Evolutionary conservation across 768 basidiomycete genomes (phyloP).

Genomic region (Mycena filopes): DNA sequence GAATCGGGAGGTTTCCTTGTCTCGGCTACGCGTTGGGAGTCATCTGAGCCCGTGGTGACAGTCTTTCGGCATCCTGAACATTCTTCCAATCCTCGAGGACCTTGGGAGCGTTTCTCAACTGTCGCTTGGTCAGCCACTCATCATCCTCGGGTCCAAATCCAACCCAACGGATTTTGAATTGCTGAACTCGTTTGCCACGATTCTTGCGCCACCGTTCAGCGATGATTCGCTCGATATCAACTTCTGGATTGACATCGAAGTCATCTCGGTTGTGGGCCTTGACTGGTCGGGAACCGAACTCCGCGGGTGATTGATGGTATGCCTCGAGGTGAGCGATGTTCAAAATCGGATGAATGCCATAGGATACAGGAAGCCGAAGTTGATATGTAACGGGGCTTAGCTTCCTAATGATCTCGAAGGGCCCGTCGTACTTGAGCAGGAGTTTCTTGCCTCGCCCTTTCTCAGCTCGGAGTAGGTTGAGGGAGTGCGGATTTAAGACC

Average conservation of each 20-base stretch:
- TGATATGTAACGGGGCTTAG: constrained; percentile 37
- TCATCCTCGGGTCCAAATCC: constrained; percentile 4
- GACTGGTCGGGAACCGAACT: constrained; percentile 27
- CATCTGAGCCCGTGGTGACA: too few relatives aligned
- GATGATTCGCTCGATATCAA: constrained; percentile 40
- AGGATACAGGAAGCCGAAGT: constrained; percentile 30
- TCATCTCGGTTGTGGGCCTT: constrained; percentile 14
- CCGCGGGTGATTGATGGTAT: constrained; percentile 30
- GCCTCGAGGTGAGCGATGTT: constrained; percentile 37
- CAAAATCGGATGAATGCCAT: constrained; percentile 35
- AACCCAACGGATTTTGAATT: constrained; percentile 10
- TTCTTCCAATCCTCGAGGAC: neutral
- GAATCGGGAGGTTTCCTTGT: too few relatives aligned
- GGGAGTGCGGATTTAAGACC: constrained; percentile 35
- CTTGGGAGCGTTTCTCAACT: neutral
- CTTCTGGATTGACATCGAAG: constrained; percentile 32
- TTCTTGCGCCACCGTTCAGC: constrained; percentile 24
- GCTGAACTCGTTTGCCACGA: neutral
- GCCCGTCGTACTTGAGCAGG: constrained; percentile 34
- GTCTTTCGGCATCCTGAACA: too few relatives aligned
- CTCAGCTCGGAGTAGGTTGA: constrained; percentile 27
- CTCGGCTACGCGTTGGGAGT: too few relatives aligned
- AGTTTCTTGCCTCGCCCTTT: constrained; percentile 37
- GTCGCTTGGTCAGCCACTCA: neutral
- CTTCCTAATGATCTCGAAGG: constrained; percentile 37